Evolutionary conservation across 1,139 yeast species (phyloP).

Genomic region (Scheffersomyces illinoinensis): DNA sequence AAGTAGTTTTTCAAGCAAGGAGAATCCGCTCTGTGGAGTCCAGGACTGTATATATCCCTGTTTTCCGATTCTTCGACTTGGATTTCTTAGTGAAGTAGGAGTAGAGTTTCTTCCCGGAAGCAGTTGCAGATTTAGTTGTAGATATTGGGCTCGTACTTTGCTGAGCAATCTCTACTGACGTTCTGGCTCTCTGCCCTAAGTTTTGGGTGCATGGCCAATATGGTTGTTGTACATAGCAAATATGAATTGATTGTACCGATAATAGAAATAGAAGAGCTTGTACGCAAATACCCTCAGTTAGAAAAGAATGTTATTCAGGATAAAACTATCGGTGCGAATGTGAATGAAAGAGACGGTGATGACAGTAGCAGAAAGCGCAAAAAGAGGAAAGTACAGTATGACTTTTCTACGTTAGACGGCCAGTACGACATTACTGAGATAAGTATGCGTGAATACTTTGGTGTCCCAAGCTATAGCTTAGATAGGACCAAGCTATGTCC

Average conservation of each 20-base stretch:
- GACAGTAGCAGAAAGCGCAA: neutral
- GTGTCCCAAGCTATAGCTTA: conserved; percentile 11
- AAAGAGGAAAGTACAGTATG: conserved; percentile 5
- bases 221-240: neutral
- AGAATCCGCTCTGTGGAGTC: too few species aligned
- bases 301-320: neutral
- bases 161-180: neutral
- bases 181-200: neutral
- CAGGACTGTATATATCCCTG: too few species aligned
- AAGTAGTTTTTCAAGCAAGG: too few species aligned
- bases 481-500: conserved; percentile 20
- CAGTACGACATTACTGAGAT: conserved; percentile 19
- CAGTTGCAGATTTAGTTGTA: neutral
- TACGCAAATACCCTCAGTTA: conserved; percentile 8
- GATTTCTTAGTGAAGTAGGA: too few species aligned
- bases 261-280: conserved; percentile 7
- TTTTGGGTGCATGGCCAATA: neutral
- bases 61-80: too few species aligned
- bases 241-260: conserved; percentile 5
- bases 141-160: neutral
- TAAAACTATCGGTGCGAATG: neutral
- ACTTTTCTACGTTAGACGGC: conserved; percentile 11
- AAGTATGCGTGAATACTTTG: conserved; percentile 15
- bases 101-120: too few species aligned
- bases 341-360: neutral